These are phyloP conservation scores for Chrysanthemum makinoi DNA, from an alignment of 129 eudicot species.

Conservation along the genomic window DNA sequence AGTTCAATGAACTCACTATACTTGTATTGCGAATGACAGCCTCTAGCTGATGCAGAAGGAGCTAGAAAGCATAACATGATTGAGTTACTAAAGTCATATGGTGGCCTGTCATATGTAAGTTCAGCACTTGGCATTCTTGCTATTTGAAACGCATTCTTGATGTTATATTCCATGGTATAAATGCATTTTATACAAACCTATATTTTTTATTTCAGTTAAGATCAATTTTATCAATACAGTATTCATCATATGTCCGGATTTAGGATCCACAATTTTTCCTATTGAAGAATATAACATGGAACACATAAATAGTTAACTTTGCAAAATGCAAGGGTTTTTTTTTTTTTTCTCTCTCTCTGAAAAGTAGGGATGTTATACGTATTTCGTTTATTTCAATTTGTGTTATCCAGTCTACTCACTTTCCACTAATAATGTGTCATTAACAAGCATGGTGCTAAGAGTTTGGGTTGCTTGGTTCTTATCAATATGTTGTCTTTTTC, in stretches of 20 bases:
- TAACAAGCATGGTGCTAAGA: no score
- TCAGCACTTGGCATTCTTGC: constrained; percentile 5
- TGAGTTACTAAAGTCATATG: constrained; percentile 76
- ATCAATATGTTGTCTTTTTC: no score
- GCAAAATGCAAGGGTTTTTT: no score
- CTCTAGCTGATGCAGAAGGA: constrained; percentile 99
- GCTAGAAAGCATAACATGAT: constrained; percentile 76
- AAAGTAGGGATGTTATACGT: no score
- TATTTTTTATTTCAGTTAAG: neutral
- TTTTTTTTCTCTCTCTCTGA: no score
- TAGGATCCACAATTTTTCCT: constrained; percentile 4
- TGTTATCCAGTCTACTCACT: no score
- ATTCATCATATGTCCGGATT: neutral
- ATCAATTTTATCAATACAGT: constrained; percentile 2
- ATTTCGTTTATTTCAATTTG: no score
- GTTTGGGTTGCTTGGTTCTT: no score
- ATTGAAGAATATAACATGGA: neutral
- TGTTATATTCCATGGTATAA: constrained; percentile 5
- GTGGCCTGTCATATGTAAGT: constrained; percentile 93
- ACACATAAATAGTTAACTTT: no score
- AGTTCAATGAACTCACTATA: constrained; percentile 22
- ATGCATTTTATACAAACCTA: neutral
- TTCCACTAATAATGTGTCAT: no score
- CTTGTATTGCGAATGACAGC: constrained; percentile 51
- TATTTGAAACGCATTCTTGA: neutral